Conservation (phyloP, 2,329 filamentous ascomycete genomes). For the Neospermospora avenae region DNA sequence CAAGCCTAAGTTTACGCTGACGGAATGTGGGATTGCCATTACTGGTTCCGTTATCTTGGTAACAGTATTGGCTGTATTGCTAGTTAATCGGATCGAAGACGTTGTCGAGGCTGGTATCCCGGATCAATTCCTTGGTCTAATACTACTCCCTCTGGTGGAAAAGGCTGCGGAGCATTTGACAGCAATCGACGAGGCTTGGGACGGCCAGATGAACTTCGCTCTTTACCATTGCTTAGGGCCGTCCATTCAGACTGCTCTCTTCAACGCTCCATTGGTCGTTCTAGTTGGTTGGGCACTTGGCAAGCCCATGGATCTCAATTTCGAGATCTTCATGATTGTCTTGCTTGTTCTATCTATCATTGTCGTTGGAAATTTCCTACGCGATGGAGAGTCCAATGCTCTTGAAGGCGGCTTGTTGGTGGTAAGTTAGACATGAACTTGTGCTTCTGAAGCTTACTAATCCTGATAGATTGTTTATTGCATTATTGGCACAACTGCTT, state of each 20-base stretch:
- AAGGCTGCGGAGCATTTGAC: conserved; percentile 85
- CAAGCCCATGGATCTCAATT: conserved; percentile 73
- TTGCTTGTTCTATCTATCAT: conserved; percentile 79
- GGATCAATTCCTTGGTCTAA: conserved; percentile 65
- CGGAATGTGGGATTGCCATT: conserved; percentile 67
- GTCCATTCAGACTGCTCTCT: conserved; percentile 83
- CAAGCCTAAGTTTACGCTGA: conserved; percentile 69
- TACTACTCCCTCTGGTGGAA: conserved; percentile 77
- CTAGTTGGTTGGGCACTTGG: conserved; percentile 77
- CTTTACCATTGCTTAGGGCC: conserved; percentile 50
- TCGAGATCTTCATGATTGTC: conserved; percentile 83
- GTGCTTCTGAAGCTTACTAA: not conserved
- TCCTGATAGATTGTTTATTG: not conserved
- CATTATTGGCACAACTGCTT: not conserved
- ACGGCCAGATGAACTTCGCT: conserved; percentile 59
- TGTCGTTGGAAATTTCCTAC: conserved; percentile 80
- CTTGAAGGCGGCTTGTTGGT: conserved; percentile 67
- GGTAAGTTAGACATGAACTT: not conserved
- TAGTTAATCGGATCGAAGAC: conserved; percentile 68
- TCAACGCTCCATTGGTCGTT: conserved; percentile 81
- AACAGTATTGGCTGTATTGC: conserved; percentile 67
- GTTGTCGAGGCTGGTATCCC: conserved; percentile 52
- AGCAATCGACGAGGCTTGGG: conserved; percentile 79
- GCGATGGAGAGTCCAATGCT: conserved; percentile 87
- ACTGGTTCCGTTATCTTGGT: conserved; percentile 65